Base-by-base conservation (phyloP, 176 grass and related monocot genomes). In the Elaeis guineensis region DNA sequence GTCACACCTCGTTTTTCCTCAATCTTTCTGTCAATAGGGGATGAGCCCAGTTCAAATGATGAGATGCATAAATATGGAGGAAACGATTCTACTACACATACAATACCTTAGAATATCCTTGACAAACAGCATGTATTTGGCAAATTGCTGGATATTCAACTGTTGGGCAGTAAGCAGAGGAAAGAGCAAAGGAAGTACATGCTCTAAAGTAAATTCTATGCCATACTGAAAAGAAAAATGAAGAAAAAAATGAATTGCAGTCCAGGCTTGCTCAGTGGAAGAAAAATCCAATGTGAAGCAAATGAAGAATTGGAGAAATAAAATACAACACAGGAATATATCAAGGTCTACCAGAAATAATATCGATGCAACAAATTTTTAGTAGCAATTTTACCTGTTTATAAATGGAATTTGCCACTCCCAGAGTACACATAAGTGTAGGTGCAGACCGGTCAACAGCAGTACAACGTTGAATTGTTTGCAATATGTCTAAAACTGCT, bases 351-450 rank as follows among this genome's bases (percentile, higher is more conserved):
- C 11, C 17, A 14, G 24, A 25, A 17, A 21, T 32, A 23, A 15
- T 30, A 55, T 19, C 11, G 35, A 7, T 19, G 8, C 51, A 67
- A 67, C 6, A 59, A 22, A 59, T 66, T 51, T n/a, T 51, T 54
- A 44, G 56, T 60, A 35, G 19, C 23, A n/a, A 50, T 73, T 19
- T 55, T 82, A 98, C 94, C 80, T 98, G 81, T 76, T 86, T 98
- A 78, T 69, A 93, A 65, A 98, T 89, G 44, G 88, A 78, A 79
- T 81, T 98, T 63, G 88, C 82, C 56, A 98, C 94, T 61, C 94
- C 94, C 67, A 98, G 74, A 49, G 85, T 93, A 62, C 94, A 98
- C 94, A 93, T 98, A 54, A 98, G 94, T 32, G 94, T 98, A 30
- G 94, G 94, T 5, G 85, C 88, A 62, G 94, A 81, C 60, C 81